Conservation (phyloP, 305 asterid genomes). For the Plantago lanceolata region DNA sequence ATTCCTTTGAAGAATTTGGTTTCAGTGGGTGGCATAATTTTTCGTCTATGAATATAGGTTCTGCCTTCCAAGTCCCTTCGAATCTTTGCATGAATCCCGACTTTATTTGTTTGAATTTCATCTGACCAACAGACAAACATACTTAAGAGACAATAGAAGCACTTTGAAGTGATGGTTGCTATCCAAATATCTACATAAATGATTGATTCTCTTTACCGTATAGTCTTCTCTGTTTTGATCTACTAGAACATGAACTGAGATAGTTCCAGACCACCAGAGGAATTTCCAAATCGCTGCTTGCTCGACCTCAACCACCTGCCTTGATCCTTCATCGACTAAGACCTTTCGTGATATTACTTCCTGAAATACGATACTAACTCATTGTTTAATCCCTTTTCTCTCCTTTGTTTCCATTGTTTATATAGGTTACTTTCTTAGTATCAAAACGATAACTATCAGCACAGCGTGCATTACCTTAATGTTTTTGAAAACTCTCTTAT, state of each 20-base stretch:
- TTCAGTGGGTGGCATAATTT: constrained; percentile 49
- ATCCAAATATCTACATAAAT: neutral
- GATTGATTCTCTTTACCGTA: constrained; percentile 37
- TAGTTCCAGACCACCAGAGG: constrained; percentile 90
- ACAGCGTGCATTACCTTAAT: constrained; percentile 50
- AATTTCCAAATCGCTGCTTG: constrained; percentile 93
- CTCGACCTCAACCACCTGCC: constrained; percentile 89
- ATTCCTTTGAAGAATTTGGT: constrained; percentile 54
- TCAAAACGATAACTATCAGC: neutral
- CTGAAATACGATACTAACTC: constrained; percentile 30
- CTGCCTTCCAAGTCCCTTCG: constrained; percentile 81
- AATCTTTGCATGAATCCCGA: constrained; percentile 90
- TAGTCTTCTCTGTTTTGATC: constrained; percentile 78
- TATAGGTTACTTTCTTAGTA: neutral
- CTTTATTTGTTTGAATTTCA: constrained; percentile 82
- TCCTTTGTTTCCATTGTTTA: neutral
- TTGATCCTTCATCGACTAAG: constrained; percentile 69
- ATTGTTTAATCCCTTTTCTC: neutral
- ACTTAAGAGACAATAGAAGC: neutral
- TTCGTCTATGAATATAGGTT: constrained; percentile 70
- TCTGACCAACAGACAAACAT: constrained; percentile 33
- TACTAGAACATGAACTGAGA: constrained; percentile 71
- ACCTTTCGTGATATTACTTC: constrained; percentile 80
- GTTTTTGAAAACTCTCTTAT: constrained; percentile 82
- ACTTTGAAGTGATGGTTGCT: neutral